phyloP scores from a whole-genome alignment of 1,139 yeast genomes.

The Nematodospora anomalae region DNA sequence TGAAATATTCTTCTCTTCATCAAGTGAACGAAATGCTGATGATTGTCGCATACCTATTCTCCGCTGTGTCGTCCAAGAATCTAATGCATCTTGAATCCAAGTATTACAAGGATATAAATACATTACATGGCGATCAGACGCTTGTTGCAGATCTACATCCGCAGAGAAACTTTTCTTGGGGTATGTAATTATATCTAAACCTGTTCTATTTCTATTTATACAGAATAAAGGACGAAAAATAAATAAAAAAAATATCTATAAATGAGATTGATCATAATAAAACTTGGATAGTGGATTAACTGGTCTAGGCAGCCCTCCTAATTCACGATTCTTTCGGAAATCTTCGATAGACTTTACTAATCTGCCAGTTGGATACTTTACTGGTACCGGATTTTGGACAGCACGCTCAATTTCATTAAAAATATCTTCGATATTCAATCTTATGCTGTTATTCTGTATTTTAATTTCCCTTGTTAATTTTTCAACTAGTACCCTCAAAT shows the following conservation, averaged over 20 bases:
- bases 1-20: no score
- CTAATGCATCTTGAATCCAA: no score
- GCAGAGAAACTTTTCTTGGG: no score
- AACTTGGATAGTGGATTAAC: slow-evolving; percentile 33
- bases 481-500: slow-evolving; percentile 19
- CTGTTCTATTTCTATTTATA: no score
- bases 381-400: slow-evolving; percentile 25
- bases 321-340: slow-evolving; percentile 25
- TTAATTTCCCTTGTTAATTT: slow-evolving; percentile 12
- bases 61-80: no score
- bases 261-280: slow-evolving; percentile 33
- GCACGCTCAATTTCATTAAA: slow-evolving; percentile 16
- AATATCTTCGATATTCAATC: slow-evolving; percentile 10
- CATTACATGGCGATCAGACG: no score
- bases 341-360: slow-evolving; percentile 20
- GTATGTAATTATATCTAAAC: no score
- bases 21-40: no score
- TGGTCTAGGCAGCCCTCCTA: slow-evolving; percentile 35
- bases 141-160: no score
- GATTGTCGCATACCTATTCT: no score
- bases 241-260: slow-evolving; percentile 16
- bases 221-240: no score
- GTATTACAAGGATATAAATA: no score
- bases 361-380: slow-evolving; percentile 29
- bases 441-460: slow-evolving; percentile 1